Evolutionary conservation across 2,329 filamentous ascomycete genomes (phyloP), one percentile per base, ranked within the genome.

Genomic region (Penicillium vulpinum): DNA sequence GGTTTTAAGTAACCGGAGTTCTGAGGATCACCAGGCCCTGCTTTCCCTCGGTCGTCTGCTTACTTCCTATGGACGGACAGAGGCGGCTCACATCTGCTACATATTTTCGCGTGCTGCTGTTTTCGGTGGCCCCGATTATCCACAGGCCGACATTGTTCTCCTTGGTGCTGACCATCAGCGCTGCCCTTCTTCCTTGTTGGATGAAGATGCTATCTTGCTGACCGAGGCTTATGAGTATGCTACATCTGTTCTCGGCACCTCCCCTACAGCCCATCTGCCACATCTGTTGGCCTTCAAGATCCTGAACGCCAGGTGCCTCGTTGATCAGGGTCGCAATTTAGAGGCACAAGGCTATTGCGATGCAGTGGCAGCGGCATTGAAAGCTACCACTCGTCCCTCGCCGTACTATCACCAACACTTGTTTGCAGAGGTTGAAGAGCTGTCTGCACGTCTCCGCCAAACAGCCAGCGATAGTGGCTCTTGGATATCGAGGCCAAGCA

Each of bases 211-310:
- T 4, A 85, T 97, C n/a, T 80, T 97, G 49, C 83, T 99, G n/a
- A 97, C 91, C 40, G 94, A 99, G 73, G 86, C 96, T 0, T 97
- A 95, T 68, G 94, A 99, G 72, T 97, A 91, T 72, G 92, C 90
- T 0, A 80, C 91, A 11, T 90, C 90, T 10, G 82, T 97, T 15
- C 81, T 88, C 2, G 83, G 83, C 22, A 79, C 80, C 28, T 81
- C 83, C 2, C 77, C 81, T 22, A 74, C 81, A 0, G 78, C 85
- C 33, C 82, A 83, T 39, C 83, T 90, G 56, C 91, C 93, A 13
- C 92, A 99, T 73, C 78, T 99, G 33, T 86, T 95, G 56, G 86
- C 88, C 1, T 97, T 96, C 81, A 99, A 97, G 75, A 81, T 97
- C 40, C 87, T 94, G 54, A 90, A 97, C 74, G 94, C 94, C 8